phyloP scores from a whole-genome alignment of 108 stramenopile genomes.

The Asterionellopsis glacialis region DNA sequence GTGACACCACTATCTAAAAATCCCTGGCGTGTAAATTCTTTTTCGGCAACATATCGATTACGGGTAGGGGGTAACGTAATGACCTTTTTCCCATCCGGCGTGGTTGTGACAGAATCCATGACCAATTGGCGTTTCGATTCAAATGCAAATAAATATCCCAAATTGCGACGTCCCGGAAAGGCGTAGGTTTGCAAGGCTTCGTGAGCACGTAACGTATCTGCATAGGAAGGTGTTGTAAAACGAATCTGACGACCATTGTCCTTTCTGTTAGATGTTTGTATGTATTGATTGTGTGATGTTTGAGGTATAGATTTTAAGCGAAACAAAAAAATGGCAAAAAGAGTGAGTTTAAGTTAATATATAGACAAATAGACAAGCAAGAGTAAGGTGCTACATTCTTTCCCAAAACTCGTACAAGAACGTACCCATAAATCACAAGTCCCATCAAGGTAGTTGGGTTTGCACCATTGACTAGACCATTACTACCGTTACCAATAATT shows the following conservation, averaged over 20 bases:
- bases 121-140: constrained; percentile 74
- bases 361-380: no score
- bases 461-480: no score
- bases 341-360: no score
- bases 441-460: constrained; percentile 25
- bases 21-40: constrained; percentile 53
- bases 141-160: constrained; percentile 89
- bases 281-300: no score
- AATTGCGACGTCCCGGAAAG: constrained; percentile 79
- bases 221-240: constrained; percentile 66
- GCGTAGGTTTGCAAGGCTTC: constrained; percentile 81
- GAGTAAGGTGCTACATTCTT: no score
- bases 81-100: constrained; percentile 20
- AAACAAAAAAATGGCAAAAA: no score
- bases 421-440: constrained; percentile 18
- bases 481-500: background rate
- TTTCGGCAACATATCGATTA: constrained; percentile 61
- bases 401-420: no score
- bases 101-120: constrained; percentile 36
- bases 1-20: constrained; percentile 11
- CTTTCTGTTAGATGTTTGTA: constrained; percentile 39
- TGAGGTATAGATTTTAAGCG: no score
- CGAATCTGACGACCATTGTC: constrained; percentile 64
- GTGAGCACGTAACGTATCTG: constrained; percentile 67
- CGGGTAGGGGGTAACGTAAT: constrained; percentile 49